phyloP scores from a whole-genome alignment of 768 basidiomycete genomes.

The Suillus americanus region DNA sequence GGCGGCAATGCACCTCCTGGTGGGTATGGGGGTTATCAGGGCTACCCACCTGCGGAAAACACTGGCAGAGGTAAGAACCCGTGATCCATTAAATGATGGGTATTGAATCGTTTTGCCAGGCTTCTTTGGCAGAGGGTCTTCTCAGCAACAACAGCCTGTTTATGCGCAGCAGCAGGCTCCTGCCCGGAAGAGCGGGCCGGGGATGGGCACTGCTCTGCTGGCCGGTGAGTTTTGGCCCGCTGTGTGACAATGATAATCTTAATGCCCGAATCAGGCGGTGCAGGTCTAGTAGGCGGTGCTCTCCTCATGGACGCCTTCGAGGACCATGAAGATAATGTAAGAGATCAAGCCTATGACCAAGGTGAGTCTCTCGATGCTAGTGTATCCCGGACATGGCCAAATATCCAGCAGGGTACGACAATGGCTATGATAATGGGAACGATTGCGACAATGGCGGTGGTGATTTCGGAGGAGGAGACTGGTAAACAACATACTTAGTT shows the following conservation, averaged over 20 bases:
- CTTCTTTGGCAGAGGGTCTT: slow-evolving; percentile 31
- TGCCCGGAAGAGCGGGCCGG: slow-evolving; percentile 47
- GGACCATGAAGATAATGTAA: slow-evolving; percentile 34
- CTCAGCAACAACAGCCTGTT: slow-evolving; percentile 25
- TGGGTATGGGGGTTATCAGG: slow-evolving; percentile 20
- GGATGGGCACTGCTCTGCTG: slow-evolving; percentile 46
- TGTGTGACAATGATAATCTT: slow-evolving; percentile 1
- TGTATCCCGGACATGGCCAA: not conserved
- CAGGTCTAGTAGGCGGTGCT: slow-evolving; percentile 64
- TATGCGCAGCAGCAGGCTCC: slow-evolving; percentile 35
- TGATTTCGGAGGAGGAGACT: slow-evolving; percentile 9
- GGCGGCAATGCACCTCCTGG: slow-evolving; percentile 15
- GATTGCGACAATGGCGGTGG: not conserved
- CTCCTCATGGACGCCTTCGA: slow-evolving; percentile 55
- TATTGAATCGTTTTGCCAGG: slow-evolving; percentile 16
- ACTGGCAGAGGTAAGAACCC: slow-evolving; percentile 19
- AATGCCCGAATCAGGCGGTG: slow-evolving; percentile 44
- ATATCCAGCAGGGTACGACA: slow-evolving; percentile 27
- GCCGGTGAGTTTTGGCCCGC: slow-evolving; percentile 38
- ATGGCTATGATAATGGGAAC: slow-evolving; percentile 20
- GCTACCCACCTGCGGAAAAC: slow-evolving; percentile 16
- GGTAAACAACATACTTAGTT: slow-evolving; percentile 7
- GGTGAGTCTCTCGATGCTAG: slow-evolving; percentile 22
- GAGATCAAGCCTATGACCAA: slow-evolving; percentile 33
- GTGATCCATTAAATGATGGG: not conserved